Evolutionary conservation across 176 grass and related monocot genomes (phyloP).

Genomic region (Triticum timopheevii): DNA sequence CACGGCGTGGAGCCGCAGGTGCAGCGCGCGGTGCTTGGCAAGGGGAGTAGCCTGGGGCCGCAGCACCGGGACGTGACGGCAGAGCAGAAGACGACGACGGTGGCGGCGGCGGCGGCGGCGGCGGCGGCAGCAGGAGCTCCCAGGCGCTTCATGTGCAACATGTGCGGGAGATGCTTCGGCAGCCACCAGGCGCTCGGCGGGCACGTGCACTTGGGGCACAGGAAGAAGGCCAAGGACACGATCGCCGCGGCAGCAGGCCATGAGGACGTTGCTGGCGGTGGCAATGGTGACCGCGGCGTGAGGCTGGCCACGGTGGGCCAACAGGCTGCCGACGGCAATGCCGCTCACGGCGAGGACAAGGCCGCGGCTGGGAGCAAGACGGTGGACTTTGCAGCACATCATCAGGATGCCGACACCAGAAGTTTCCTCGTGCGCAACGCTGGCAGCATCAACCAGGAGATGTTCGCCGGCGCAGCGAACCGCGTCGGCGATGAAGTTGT

Average conservation of each 20-base stretch:
- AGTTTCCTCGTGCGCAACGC: background rate
- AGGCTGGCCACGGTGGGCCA: background rate
- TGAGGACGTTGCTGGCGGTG: background rate
- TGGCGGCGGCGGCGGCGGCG: background rate
- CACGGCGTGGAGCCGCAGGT: background rate
- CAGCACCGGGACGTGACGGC: background rate
- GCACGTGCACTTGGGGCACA: constrained; percentile 36
- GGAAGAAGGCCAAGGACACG: constrained; percentile 29
- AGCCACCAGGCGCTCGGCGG: constrained; percentile 25
- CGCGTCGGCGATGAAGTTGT: background rate
- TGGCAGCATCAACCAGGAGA: background rate
- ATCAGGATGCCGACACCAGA: background rate
- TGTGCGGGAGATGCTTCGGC: constrained; percentile 14
- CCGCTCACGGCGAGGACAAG: background rate
- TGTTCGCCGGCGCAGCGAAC: background rate
- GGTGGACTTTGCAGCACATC: background rate
- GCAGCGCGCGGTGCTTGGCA: background rate
- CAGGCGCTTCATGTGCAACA: constrained; percentile 4
- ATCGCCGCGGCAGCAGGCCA: background rate
- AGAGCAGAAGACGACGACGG: background rate
- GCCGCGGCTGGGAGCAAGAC: background rate
- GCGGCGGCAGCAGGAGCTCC: background rate
- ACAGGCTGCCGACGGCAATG: background rate
- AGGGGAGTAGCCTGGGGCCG: background rate
- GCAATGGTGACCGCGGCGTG: background rate